A percentile compares a stretch with the other conserved stretches of the same genome.
Evolutionary conservation across 1,139 yeast genomes (phyloP).

Genomic region (Protomyces inouyei): DNA sequence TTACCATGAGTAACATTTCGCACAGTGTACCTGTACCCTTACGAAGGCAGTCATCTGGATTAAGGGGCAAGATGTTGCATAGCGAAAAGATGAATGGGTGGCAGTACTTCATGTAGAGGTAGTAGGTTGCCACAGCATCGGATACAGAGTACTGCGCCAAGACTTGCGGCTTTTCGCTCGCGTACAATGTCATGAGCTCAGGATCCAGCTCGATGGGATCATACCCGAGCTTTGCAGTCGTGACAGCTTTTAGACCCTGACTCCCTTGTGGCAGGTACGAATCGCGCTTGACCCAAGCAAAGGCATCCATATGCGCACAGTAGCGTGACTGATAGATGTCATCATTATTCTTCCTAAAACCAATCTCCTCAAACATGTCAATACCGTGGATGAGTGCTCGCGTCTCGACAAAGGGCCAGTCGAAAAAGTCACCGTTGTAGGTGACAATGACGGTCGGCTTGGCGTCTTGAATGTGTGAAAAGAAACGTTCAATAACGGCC

Average conservation of each 20-base stretch:
- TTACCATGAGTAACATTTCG: conserved; percentile 88
- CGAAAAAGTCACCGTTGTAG: conserved; percentile 96
- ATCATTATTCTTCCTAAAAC: conserved; percentile 82
- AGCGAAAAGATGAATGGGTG: conserved; percentile 96
- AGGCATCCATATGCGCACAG: conserved; percentile 97
- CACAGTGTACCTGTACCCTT: conserved; percentile 99
- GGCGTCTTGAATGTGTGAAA: conserved; percentile 82
- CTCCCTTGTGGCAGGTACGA: conserved; percentile 97
- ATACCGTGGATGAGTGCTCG: conserved; percentile 78
- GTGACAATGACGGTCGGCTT: conserved; percentile 95
- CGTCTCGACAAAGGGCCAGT: conserved; percentile 97
- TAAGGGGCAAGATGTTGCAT: conserved; percentile 89
- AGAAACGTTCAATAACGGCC: conserved; percentile 66
- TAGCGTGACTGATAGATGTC: conserved; percentile 90
- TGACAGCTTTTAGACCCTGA: conserved; percentile 96
- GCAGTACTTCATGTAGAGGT: conserved; percentile 90
- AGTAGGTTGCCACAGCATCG: conserved; percentile 98
- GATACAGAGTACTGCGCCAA: conserved; percentile 96
- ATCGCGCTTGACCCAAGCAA: conserved; percentile 98
- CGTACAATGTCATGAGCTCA: conserved; percentile 93
- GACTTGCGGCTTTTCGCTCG: conserved; percentile 85
- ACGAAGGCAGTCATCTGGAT: conserved; percentile 92
- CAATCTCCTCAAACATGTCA: conserved; percentile 89
- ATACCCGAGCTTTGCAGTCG: conserved; percentile 91
- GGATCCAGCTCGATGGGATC: conserved; percentile 97